phyloP scores from a whole-genome alignment of 2,329 filamentous ascomycete species.

The Cladosporium sp. region DNA sequence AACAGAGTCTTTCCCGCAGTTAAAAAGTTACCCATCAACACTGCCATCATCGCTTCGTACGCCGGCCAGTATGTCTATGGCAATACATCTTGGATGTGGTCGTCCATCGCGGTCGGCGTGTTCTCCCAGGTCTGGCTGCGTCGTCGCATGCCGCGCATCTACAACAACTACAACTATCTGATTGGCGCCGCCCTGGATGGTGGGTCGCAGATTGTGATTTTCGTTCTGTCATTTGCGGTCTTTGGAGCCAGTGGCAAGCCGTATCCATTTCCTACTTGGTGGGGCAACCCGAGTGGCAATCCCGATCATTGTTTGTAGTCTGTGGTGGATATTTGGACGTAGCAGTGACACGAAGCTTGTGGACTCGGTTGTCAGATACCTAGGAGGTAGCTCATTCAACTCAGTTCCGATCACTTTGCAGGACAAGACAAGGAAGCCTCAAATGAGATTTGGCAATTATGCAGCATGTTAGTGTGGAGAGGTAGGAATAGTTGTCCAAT shows the following conservation, averaged over 20 bases:
- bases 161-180: conserved; percentile 15
- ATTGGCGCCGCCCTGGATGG: conserved; percentile 13
- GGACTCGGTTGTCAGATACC: no score
- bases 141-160: conserved; percentile 8
- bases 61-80: conserved; percentile 11
- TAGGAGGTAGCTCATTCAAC: no score
- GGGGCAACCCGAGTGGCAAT: conserved; percentile 10
- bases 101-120: conserved; percentile 11
- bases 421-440: no score
- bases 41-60: conserved; percentile 12
- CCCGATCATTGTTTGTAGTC: not conserved
- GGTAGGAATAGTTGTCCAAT: not conserved
- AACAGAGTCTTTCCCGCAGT: not conserved
- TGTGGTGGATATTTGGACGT: no score
- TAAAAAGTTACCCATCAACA: conserved; percentile 11
- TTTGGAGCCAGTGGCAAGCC: conserved; percentile 14
- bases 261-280: conserved; percentile 13
- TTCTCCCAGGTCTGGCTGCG: conserved; percentile 14
- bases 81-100: conserved; percentile 14
- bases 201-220: conserved; percentile 14
- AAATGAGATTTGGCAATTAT: no score
- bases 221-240: conserved; percentile 12
- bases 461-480: no score
- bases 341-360: no score
- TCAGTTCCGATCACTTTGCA: no score